A percentile compares a stretch with the other conserved stretches of the same genome.
phyloP scores from a whole-genome alignment of 2,329 filamentous ascomycete species.

The Elsinoe perseae region DNA sequence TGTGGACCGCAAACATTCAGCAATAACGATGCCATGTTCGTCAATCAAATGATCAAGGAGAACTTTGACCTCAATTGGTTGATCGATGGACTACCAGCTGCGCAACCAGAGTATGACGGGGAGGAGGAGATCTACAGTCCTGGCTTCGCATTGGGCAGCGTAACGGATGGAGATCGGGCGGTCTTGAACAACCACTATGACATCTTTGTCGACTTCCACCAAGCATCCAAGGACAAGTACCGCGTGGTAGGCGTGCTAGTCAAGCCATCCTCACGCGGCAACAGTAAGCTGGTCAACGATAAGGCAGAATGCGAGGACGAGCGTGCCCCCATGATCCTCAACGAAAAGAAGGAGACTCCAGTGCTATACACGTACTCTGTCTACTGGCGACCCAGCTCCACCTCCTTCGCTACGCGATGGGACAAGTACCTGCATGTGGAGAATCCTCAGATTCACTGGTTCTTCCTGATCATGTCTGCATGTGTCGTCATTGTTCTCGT shows the following conservation, averaged over 20 bases:
- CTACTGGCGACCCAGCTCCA: constrained; percentile 74
- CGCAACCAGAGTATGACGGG: constrained; percentile 70
- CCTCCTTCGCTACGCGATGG: constrained; percentile 94
- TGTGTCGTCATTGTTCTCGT: constrained; percentile 90
- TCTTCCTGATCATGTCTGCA: constrained; percentile 92
- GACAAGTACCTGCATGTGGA: constrained; percentile 98
- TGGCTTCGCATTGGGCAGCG: constrained; percentile 66
- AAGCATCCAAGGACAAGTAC: constrained; percentile 63
- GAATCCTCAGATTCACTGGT: constrained; percentile 98
- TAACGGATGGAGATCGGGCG: constrained; percentile 49
- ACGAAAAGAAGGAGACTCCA: constrained; percentile 50
- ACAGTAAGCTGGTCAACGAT: constrained; percentile 46
- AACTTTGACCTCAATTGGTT: constrained; percentile 94
- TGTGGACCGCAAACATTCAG: constrained; percentile 63
- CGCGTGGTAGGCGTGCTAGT: constrained; percentile 90
- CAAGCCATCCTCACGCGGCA: constrained; percentile 64
- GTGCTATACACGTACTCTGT: constrained; percentile 91
- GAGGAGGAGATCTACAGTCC: constrained; percentile 75
- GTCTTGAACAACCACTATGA: constrained; percentile 95
- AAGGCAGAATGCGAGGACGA: constrained; percentile 56
- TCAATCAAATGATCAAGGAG: constrained; percentile 73
- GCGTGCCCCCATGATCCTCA: constrained; percentile 55
- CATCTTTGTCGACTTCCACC: constrained; percentile 86
- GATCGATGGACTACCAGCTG: constrained; percentile 86
- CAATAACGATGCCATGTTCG: constrained; percentile 61